These are phyloP conservation scores for Solanum corneliomulleri DNA, from an alignment of 257 asterid species.

Conservation along the genomic window DNA sequence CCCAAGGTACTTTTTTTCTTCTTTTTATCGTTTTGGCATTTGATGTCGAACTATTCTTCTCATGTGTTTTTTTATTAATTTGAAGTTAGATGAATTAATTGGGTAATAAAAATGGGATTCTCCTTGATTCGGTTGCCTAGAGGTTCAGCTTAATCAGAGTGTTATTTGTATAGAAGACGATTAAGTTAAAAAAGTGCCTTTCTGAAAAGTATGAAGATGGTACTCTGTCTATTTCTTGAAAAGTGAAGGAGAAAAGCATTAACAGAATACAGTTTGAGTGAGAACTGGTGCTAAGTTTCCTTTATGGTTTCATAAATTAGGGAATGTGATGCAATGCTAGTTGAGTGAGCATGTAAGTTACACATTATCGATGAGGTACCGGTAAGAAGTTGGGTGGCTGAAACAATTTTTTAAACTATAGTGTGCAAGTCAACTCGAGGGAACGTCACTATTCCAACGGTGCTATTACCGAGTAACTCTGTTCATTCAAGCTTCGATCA, in stretches of 20 bases:
- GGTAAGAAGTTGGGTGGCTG: background rate
- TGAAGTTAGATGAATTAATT: background rate
- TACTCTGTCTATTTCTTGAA: background rate
- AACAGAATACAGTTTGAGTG: background rate
- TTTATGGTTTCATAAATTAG: background rate
- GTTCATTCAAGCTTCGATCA: background rate
- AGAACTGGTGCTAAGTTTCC: background rate
- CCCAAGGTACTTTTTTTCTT: constrained; percentile 13
- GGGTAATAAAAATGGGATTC: background rate
- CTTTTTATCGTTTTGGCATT: constrained; percentile 26
- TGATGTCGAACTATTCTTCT: background rate
- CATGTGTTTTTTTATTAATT: background rate
- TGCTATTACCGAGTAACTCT: background rate
- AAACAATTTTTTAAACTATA: background rate
- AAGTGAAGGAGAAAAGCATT: background rate
- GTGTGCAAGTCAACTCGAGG: background rate
- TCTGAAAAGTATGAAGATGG: background rate
- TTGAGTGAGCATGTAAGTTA: background rate
- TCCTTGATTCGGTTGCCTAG: background rate
- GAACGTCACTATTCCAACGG: background rate
- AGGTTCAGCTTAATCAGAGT: background rate
- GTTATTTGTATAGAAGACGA: background rate
- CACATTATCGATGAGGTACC: background rate
- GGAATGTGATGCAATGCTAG: background rate
- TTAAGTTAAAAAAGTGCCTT: background rate